Evolutionary conservation across 2,329 filamentous ascomycete species (phyloP), one percentile per base, ranked within the genome.

Genomic region (Cytospora piceae): DNA sequence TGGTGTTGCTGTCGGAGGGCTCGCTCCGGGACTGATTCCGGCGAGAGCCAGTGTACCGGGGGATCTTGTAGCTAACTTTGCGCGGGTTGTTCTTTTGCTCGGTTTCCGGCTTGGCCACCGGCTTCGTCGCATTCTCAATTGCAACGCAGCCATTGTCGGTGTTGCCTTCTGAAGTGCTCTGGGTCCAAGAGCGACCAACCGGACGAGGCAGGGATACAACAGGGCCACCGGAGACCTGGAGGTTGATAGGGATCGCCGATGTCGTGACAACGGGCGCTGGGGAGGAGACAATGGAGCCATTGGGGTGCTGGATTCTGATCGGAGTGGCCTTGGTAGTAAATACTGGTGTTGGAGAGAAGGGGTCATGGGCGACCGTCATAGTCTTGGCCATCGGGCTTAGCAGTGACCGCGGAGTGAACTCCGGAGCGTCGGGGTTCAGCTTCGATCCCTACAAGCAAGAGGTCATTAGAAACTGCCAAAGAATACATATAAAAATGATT

Each of bases 391-490:
- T 39, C 55, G 69, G 37, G 71, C 67, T 29, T 64, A 71, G 69
- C 32, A 70, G 53, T 20, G 76, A 74, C 61, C 79, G 79, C 57
- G 85, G 84, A 1, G 83, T 86, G 67, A 87, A 87, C 61, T 81
- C 80, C 54, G 82, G 80, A 32, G 85, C 85, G 70, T 80, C 77
- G 37, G 85, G 85, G 74, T 87, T 87, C 70, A 87, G 75, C 71
- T 78, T 83, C 67, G 79, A 82, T 74, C 77, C 81, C 83, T 86
- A 75, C 70, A 76, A 72, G 67, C 70, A 75, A 72, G 63, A 63
- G 63, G 61, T 65, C 73, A 75, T 82, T 75, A 81, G 79, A 77
- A 77, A 79, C 76, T 76, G 75, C 77, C 76, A 77, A 76, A 73
- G 72, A 76, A 76, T 75, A 75, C 74, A 77, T 68, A 63, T 71